A percentile compares a stretch with the other conserved stretches of the same genome.
These are phyloP conservation scores for Primulina eburnea DNA, from an alignment of 257 asterid species.

Conservation along the genomic window DNA sequence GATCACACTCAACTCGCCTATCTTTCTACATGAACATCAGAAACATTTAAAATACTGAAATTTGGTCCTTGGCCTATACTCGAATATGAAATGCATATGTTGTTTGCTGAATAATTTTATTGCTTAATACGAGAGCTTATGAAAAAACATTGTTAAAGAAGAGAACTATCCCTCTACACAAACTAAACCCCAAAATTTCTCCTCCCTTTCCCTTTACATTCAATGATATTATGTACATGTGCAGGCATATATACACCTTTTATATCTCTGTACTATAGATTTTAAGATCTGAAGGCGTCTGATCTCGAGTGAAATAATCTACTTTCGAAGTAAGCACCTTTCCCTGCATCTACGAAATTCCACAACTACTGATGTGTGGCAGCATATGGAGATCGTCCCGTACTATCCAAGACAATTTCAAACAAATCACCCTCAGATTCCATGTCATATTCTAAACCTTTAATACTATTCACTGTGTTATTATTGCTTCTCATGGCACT, in stretches of 20 bases:
- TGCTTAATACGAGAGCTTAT: background rate
- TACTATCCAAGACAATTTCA: constrained; percentile 71
- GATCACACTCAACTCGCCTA: no score
- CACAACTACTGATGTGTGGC: constrained; percentile 23
- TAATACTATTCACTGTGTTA: constrained; percentile 46
- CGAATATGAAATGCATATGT: background rate
- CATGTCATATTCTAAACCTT: constrained; percentile 41
- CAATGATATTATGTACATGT: no score
- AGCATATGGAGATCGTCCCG: constrained; percentile 51
- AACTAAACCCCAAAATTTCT: no score
- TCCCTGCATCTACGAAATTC: background rate
- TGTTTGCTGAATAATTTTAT: background rate
- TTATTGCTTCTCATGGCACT: constrained; percentile 50
- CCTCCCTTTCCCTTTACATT: no score
- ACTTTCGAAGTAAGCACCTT: no score
- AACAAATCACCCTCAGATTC: constrained; percentile 93
- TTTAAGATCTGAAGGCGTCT: background rate
- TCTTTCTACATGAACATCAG: no score
- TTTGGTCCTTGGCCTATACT: no score
- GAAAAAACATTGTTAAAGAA: no score
- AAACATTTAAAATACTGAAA: no score
- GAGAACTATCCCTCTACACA: no score
- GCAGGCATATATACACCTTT: background rate
- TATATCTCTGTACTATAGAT: background rate
- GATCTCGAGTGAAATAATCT: background rate